Evolutionary conservation across 2,329 filamentous ascomycete genomes (phyloP).

Genomic region (Fusarium newnesense): DNA sequence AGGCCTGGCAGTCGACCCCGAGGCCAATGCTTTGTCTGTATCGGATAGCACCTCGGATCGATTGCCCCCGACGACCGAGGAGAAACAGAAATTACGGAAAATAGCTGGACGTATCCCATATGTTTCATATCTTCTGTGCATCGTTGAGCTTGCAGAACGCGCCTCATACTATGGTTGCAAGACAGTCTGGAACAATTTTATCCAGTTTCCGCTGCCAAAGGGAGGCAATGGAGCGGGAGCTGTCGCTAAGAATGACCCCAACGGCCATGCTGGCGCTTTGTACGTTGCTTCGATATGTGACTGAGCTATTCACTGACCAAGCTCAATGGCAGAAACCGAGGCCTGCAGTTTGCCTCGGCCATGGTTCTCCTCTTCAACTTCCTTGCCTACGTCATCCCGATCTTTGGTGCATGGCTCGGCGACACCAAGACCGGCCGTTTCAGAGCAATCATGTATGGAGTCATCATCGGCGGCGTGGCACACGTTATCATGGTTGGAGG

Average conservation of each 20-base stretch:
- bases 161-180: slow-evolving; percentile 69
- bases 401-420: background rate
- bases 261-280: background rate
- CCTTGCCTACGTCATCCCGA: background rate
- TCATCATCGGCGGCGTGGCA: slow-evolving; percentile 73
- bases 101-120: slow-evolving; percentile 59
- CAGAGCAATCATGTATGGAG: slow-evolving; percentile 63
- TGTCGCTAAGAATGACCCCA: background rate
- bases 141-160: slow-evolving; percentile 69
- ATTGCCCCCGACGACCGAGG: background rate
- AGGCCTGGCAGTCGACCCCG: background rate
- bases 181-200: slow-evolving; percentile 66
- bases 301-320: background rate
- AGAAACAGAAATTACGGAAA: background rate
- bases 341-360: background rate
- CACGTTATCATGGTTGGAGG: slow-evolving; percentile 75
- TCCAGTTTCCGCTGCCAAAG: slow-evolving; percentile 63
- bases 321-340: background rate
- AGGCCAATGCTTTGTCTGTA: background rate
- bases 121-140: slow-evolving; percentile 66
- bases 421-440: background rate
- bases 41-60: background rate
- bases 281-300: background rate
- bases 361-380: background rate
- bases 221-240: background rate